Evolutionary conservation across 2,329 filamentous ascomycete genomes (phyloP).

Genomic region (Capronia americana): DNA sequence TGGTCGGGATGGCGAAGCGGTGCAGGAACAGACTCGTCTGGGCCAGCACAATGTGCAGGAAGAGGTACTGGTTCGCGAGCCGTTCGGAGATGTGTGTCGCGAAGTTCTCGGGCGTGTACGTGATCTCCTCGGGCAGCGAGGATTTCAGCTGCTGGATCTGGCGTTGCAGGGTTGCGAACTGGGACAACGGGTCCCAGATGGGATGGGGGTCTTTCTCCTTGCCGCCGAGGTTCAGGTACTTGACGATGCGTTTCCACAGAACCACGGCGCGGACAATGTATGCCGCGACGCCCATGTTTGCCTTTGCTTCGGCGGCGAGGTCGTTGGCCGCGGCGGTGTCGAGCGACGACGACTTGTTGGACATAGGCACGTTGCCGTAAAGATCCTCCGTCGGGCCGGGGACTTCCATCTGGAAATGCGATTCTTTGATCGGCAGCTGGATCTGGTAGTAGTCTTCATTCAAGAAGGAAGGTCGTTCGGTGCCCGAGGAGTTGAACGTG

Average conservation of each 20-base stretch:
- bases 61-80: conserved; percentile 88
- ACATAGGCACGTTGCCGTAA: conserved; percentile 70
- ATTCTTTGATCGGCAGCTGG: conserved; percentile 88
- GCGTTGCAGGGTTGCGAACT: conserved; percentile 72
- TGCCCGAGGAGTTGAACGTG: conserved; percentile 93
- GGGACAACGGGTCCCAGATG: conserved; percentile 83
- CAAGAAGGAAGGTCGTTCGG: conserved; percentile 88
- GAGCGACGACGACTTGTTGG: conserved; percentile 62
- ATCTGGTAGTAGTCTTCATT: conserved; percentile 88
- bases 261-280: conserved; percentile 86
- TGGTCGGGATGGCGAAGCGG: conserved; percentile 77
- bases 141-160: conserved; percentile 74
- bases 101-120: conserved; percentile 81
- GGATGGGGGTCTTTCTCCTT: conserved; percentile 77
- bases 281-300: conserved; percentile 93
- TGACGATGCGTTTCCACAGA: conserved; percentile 87
- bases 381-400: conserved; percentile 85
- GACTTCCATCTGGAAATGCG: conserved; percentile 88
- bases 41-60: conserved; percentile 86
- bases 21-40: conserved; percentile 91
- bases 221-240: conserved; percentile 88
- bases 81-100: conserved; percentile 82
- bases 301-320: conserved; percentile 50
- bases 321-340: conserved; percentile 51
- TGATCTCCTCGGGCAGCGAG: conserved; percentile 72